Percentiles rank a stretch among this genome's conserved stretches.
Conservation (phyloP, 148 eudicot genomes). For the Chenopodium berlandieri region DNA sequence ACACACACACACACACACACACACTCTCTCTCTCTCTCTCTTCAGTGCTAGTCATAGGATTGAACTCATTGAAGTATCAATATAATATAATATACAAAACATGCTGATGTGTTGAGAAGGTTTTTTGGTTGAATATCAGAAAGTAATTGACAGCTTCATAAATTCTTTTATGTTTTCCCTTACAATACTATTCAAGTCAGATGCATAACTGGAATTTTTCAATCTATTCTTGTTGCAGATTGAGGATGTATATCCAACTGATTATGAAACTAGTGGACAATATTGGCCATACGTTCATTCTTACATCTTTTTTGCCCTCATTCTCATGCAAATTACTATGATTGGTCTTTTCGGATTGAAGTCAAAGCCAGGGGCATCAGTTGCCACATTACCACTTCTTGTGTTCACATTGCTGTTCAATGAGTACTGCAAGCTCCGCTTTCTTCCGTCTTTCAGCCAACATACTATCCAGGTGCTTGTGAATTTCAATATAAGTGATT, state of each 20-base stretch:
- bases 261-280: slow-evolving; percentile 83
- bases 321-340: slow-evolving; percentile 86
- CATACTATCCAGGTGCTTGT: slow-evolving; percentile 58
- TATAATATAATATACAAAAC: too few species aligned
- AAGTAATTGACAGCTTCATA: not conserved
- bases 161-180: not conserved
- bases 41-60: too few species aligned
- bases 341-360: slow-evolving; percentile 91
- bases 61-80: too few species aligned
- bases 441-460: slow-evolving; percentile 67
- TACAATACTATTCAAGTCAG: not conserved
- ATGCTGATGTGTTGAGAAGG: too few species aligned
- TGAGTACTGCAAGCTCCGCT: slow-evolving; percentile 88
- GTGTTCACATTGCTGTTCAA: slow-evolving; percentile 66
- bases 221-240: slow-evolving; percentile 51
- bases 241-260: slow-evolving; percentile 72
- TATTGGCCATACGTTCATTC: slow-evolving; percentile 89
- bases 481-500: not conserved
- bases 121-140: too few species aligned
- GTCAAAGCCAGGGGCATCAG: slow-evolving; percentile 77
- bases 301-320: slow-evolving; percentile 62
- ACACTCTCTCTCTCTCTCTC: too few species aligned
- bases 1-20: too few species aligned
- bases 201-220: not conserved
- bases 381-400: slow-evolving; percentile 74